These are phyloP conservation scores for Geotrichum macrosporum DNA, from an alignment of 1,139 yeast genomes.

Conservation along the genomic window DNA sequence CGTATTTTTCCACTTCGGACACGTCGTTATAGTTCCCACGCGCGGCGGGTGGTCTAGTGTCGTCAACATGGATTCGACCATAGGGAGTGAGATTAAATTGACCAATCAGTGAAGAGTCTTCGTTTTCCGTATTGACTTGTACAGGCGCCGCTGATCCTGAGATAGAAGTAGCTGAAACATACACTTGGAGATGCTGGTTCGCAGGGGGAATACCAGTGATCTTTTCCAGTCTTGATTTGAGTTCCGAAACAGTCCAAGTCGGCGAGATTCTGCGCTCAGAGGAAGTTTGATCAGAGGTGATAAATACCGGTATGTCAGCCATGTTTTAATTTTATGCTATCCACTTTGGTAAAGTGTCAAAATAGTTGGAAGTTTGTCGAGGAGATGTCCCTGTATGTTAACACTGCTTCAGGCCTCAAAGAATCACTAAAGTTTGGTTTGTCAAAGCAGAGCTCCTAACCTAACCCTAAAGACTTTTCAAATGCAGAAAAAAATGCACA, in stretches of 20 bases:
- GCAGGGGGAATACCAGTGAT: constrained; percentile 75
- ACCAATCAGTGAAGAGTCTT: constrained; percentile 26
- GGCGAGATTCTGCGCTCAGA: constrained; percentile 68
- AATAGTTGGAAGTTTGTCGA: not conserved
- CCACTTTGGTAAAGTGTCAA: not conserved
- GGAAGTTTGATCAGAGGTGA: constrained; percentile 63
- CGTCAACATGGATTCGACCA: constrained; percentile 40
- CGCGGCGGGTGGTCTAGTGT: constrained; percentile 38
- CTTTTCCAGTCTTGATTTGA: constrained; percentile 58
- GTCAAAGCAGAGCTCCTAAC: too few relatives aligned
- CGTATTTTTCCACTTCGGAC: constrained; percentile 44
- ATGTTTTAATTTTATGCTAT: constrained; percentile 6
- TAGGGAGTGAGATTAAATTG: constrained; percentile 26
- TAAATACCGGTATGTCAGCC: constrained; percentile 45
- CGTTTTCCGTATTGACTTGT: constrained; percentile 30
- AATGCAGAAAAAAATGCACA: not conserved
- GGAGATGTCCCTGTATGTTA: too few relatives aligned
- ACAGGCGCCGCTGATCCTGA: constrained; percentile 33
- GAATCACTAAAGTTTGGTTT: too few relatives aligned
- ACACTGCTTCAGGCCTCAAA: too few relatives aligned
- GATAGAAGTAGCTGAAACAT: constrained; percentile 45
- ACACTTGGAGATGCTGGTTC: constrained; percentile 52
- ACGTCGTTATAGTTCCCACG: constrained; percentile 37
- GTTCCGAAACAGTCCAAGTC: constrained; percentile 54
- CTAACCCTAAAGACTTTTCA: constrained; percentile 2